Evolutionary conservation across 2,329 filamentous ascomycete genomes (phyloP), one percentile per base, ranked within the genome.

Genomic region (Biscogniauxia marginata): DNA sequence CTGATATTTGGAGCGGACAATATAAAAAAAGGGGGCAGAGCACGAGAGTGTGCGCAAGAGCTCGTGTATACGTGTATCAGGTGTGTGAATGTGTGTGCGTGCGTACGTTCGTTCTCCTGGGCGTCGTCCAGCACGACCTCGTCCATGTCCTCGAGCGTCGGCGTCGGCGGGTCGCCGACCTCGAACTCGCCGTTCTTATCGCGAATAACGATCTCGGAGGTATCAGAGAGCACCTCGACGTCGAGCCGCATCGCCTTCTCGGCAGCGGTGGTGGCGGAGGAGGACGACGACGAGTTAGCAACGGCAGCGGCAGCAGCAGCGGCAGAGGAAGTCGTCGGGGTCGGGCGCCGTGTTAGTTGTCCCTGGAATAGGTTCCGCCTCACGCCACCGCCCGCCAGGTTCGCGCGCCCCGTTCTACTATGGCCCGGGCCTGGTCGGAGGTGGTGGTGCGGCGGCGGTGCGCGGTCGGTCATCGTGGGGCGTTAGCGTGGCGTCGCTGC

Each of bases 111-210:
- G 57, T 71, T 80, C 70, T 83, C 84, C 65, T 78, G 77, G 58
- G 76, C 78, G 54, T 86, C 82, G 63, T 86, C 87, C 48, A 81
- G 72, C 21, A 77, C 79, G 55, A 77, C 79, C 67, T 82, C 80
- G 52, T 83, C 81, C 16, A 80, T 75, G 34, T 84, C 82, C 49
- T 85, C 82, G 23, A 80, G 70, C 7, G 76, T 71, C 13, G 79
- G 78, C 58, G 79, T 77, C 0, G 80, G 82, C 47, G 81, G 81
- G 57, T 85, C 83, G 16, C 75, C 77, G n/a, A 87, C 72, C 67
- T 85, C 80, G 55, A 86, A 79, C 61, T 87, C 84, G 49, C 85
- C 85, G 64, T 86, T 81, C 70, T 81, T 75, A 65, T 87, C 81
- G 61, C 85, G 77, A 47, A 87, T 80, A 7, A 88, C 81, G 56